A percentile compares a stretch with the other conserved stretches of the same genome.
Evolutionary conservation across 2,329 filamentous ascomycete genomes (phyloP).

Genomic region (Aschersonia sp.): DNA sequence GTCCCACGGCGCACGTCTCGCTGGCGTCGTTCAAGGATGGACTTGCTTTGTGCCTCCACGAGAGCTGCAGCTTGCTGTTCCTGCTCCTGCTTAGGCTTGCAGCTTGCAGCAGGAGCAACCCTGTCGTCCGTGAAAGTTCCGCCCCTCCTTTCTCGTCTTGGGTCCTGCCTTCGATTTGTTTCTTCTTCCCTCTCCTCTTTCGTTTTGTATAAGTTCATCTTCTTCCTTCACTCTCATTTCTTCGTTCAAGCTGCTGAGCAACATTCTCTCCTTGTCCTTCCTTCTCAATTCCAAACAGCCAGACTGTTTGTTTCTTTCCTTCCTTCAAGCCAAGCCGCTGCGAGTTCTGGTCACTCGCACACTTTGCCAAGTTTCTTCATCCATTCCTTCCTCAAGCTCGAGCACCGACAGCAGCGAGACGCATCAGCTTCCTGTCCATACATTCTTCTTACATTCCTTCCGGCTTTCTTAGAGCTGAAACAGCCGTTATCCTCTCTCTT

Average conservation of each 20-base stretch:
- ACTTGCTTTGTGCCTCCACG: too few relatives aligned
- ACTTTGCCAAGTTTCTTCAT: not conserved
- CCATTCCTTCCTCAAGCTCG: not conserved
- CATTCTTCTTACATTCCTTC: conserved; percentile 8
- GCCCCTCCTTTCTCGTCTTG: not conserved
- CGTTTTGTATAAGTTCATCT: conserved; percentile 8
- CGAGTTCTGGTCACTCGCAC: conserved; percentile 9
- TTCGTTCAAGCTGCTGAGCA: conserved; percentile 15
- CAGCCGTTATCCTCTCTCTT: too few relatives aligned
- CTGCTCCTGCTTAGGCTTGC: not conserved
- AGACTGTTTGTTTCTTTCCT: conserved; percentile 16
- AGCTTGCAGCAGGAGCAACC: not conserved
- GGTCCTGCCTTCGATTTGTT: not conserved
- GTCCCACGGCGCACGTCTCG: not conserved
- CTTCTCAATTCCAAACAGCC: conserved; percentile 7
- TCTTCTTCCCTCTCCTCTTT: not conserved
- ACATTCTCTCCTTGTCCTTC: conserved; percentile 18
- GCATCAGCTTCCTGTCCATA: not conserved
- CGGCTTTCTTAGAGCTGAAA: conserved; percentile 6
- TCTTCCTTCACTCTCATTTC: conserved; percentile 2
- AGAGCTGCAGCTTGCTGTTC: too few relatives aligned
- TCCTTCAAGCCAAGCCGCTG: conserved; percentile 10
- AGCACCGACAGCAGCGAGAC: not conserved
- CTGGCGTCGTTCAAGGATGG: too few relatives aligned
- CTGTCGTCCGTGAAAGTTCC: not conserved